Conservation (phyloP, 306 rosid species). For the Lathyrus tuberosus region DNA sequence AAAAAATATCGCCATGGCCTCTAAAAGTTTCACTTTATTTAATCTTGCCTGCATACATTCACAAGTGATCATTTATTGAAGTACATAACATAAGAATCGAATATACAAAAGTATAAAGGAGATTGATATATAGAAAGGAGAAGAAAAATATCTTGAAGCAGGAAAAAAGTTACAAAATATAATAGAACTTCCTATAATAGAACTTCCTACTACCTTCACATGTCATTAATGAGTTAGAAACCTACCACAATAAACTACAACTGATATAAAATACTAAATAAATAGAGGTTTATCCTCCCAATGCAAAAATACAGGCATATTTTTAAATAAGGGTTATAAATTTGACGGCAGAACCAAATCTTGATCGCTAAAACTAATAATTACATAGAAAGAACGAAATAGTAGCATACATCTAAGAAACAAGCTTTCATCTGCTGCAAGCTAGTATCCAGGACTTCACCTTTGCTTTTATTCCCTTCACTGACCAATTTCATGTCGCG, state of each 20-base stretch:
- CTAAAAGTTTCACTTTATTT: slow-evolving; percentile 86
- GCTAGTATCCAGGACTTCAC: slow-evolving; percentile 75
- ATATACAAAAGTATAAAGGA: slow-evolving; percentile 5
- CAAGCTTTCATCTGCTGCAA: slow-evolving; percentile 94
- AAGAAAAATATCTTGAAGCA: slow-evolving; percentile 23
- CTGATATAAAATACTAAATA: slow-evolving; percentile 22
- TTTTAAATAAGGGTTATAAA: slow-evolving; percentile 6
- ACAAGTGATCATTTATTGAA: slow-evolving; percentile 34
- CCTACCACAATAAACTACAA: slow-evolving; percentile 15
- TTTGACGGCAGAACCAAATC: slow-evolving; percentile 26
- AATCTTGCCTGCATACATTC: slow-evolving; percentile 71
- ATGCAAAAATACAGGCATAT: slow-evolving; percentile 4
- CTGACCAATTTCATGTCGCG: slow-evolving; percentile 89
- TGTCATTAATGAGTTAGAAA: slow-evolving; percentile 14
- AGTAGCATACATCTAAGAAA: slow-evolving; percentile 81
- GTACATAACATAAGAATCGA: slow-evolving; percentile 14
- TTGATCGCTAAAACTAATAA: slow-evolving; percentile 22
- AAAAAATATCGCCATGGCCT: slow-evolving; percentile 85
- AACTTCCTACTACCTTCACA: slow-evolving; percentile 7
- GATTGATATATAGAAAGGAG: slow-evolving; percentile 17
- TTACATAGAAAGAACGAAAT: slow-evolving; percentile 30
- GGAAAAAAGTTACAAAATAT: slow-evolving; percentile 11
- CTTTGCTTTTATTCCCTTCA: slow-evolving; percentile 79
- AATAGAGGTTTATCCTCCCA: slow-evolving; percentile 19
- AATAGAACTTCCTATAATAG: too few species aligned